A percentile compares a stretch with the other conserved stretches of the same genome.
Conservation (phyloP, 1,139 yeast genomes). For the Diutina neorugosa region DNA sequence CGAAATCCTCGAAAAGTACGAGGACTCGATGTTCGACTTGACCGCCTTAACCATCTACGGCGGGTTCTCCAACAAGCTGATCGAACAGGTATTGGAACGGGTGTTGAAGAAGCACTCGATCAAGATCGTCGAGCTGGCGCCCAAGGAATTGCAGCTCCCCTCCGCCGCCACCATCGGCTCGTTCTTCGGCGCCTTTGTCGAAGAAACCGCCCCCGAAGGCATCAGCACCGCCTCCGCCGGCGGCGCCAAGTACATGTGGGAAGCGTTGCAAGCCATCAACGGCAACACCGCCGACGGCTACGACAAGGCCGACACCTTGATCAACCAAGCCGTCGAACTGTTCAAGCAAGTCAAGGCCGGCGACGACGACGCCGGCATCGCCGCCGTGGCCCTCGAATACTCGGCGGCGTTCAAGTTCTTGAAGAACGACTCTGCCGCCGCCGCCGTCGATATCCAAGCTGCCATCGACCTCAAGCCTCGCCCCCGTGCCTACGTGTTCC, state of each 20-base stretch:
- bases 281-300: conserved; percentile 61
- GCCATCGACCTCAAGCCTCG: conserved; percentile 65
- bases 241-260: conserved; percentile 47
- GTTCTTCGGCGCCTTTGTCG: conserved; percentile 66
- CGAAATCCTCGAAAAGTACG: conserved; percentile 65
- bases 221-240: conserved; percentile 33
- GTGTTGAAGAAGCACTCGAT: conserved; percentile 69
- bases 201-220: conserved; percentile 34
- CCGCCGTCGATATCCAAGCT: conserved; percentile 43
- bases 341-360: conserved; percentile 20
- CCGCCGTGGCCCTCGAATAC: conserved; percentile 66
- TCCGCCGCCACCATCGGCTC: conserved; percentile 79
- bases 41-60: conserved; percentile 74
- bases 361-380: conserved; percentile 35
- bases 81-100: conserved; percentile 79
- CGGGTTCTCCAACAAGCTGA: conserved; percentile 65
- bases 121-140: conserved; percentile 49
- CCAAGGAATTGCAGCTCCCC: conserved; percentile 53
- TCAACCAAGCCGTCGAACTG: conserved; percentile 55
- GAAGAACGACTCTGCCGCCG: conserved; percentile 46
- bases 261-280: conserved; percentile 55
- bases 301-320: conserved; percentile 57
- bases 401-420: conserved; percentile 75
- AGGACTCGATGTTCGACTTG: conserved; percentile 84
- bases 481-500: conserved; percentile 70